Evolutionary conservation across 129 eudicot genomes (phyloP), one percentile per base, ranked within the genome.

Genomic region (Helichrysum umbraculigerum): DNA sequence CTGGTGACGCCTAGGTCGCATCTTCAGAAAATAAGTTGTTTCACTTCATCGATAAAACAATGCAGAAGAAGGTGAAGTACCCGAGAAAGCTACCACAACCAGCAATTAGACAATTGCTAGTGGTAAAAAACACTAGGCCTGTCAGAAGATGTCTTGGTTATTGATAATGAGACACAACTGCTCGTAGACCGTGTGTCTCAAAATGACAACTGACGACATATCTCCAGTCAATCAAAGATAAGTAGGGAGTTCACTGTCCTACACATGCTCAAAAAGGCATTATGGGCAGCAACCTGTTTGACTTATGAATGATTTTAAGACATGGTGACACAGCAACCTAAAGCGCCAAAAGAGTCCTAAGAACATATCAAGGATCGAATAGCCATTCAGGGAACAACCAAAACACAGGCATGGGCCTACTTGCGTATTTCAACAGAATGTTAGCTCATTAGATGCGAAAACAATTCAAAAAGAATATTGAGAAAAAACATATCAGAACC

Each of bases 41-140:
- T 57, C 66, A 61, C 6, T 81, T 79, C 76, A 81, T 76, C 62
- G 81, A 84, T 65, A 81, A 79, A 79, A 19, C 56, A 78, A 81
- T 75, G 81, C 76, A 77, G 56, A 83, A 71, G 82, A 70, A 71
- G 84, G 81, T 73, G 76, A 69, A 64, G 57, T 68, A 59, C 84
- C 81, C 70, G 57, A 74, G 79, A 74, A 74, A 75, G 80, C 86
- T 78, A 79, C 85, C 89, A 90, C 77, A 81, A 75, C 76, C 91
- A 90, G 86, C 90, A 81, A 56, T 73, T 74, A 76, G 84, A 82
- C 63, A 81, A 71, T 76, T 25, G 56, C 85, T 81, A 76, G 83
- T 89, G 81, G 86, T 78, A 85, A 12, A 73, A 79, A 67, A 86
- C 77, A 77, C 83, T 80, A 70, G 78, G 83, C 75, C 76, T 51